A percentile compares a stretch with the other conserved stretches of the same genome.
phyloP scores from a whole-genome alignment of 1,284 basidiomycete genomes.

The Cystobasidiaceae sp. region DNA sequence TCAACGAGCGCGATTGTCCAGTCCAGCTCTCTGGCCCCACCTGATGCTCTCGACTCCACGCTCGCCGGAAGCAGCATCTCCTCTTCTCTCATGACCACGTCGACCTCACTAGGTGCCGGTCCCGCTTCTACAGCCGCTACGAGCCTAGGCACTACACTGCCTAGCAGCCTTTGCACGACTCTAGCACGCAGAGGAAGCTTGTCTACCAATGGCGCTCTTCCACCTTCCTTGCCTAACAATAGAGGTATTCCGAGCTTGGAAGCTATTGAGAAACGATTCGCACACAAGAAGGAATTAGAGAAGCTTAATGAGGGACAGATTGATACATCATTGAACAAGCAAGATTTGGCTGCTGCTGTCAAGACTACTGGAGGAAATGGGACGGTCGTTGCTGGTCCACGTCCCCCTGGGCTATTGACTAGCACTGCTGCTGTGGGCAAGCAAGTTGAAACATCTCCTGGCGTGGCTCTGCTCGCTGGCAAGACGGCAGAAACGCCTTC shows the following conservation, averaged over 20 bases:
- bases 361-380: too few relatives aligned
- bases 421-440: too few relatives aligned
- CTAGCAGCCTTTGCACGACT: conserved; percentile 6
- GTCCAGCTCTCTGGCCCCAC: not conserved
- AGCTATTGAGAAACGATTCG: conserved; percentile 21
- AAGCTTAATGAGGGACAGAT: not conserved
- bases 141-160: not conserved
- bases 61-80: not conserved
- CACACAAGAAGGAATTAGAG: conserved; percentile 11
- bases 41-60: not conserved
- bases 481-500: not conserved
- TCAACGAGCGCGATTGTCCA: conserved; percentile 19
- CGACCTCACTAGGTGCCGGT: too few relatives aligned
- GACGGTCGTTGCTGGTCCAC: too few relatives aligned
- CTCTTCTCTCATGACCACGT: too few relatives aligned
- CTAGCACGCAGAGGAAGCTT: conserved; percentile 6
- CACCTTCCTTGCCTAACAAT: not conserved
- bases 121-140: not conserved
- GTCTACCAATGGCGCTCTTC: conserved; percentile 7
- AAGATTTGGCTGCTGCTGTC: too few relatives aligned
- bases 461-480: too few relatives aligned
- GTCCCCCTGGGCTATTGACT: too few relatives aligned
- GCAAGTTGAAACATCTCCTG: too few relatives aligned
- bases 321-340: too few relatives aligned
- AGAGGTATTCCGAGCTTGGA: conserved; percentile 20